Evolutionary conservation across 1,139 yeast species (phyloP), one percentile per base, ranked within the genome.

Genomic region (Meyerozyma elateridarum): DNA sequence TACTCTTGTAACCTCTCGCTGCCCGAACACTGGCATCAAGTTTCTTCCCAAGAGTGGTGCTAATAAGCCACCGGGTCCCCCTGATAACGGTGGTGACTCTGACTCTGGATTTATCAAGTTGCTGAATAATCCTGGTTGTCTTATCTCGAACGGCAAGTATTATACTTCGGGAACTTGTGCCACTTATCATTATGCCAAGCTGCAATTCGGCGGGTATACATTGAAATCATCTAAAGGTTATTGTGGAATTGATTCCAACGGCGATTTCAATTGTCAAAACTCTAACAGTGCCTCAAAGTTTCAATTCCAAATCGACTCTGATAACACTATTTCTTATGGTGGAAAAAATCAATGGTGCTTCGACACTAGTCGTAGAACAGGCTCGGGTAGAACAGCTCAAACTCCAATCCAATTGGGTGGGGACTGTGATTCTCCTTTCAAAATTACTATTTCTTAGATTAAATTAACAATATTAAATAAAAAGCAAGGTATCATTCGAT

Each of bases 141-240:
- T 89, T 36, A 89, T 88, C 46, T 75, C 83, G 39, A 84, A 77
- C 48, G 97, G 97, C 5, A 74, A 77, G 45, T 88, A 94, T 89
- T 85, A 81, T 58, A 58, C 71, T 5, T 69, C 76, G 22, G 96
- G 96, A 1, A 79, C 95, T 1, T 89, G 96, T 58, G 97, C 96
- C 3, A 78, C 83, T 3, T 87, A 70, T 58, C 65, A 68, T 13
- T 46, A 67, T 12, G 60, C 44, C 19, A 48, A 76, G 34, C 74
- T 80, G 22, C 72, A 74, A 21, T 79, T 76, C 54, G 94, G 93
- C 4, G 89, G 89, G n/a, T 70, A 76, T 46, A 72, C 76, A 36
- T 49, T 85, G 21, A 67, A 66, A 35, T 72, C 91, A 1, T 74
- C 85, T 22, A 78, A 73, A 48, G 96, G 95, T 0, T 72, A 68